Conservation (phyloP, 192 early-diverging fungal species). For the Backusella morwellensis region DNA sequence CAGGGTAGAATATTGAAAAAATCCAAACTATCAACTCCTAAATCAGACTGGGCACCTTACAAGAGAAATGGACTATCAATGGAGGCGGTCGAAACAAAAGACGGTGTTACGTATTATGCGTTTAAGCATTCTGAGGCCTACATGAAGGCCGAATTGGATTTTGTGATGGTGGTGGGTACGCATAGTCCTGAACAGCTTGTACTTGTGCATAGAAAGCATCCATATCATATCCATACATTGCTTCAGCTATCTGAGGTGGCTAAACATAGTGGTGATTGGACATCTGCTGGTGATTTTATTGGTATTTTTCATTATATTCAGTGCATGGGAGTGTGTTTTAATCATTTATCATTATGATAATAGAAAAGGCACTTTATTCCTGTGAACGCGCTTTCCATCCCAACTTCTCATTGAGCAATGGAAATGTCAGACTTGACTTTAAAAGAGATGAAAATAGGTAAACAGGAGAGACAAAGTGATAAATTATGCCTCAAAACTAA, state of each 20-base stretch:
- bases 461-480: not conserved
- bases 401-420: conserved; percentile 69
- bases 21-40: conserved; percentile 63
- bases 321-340: not conserved
- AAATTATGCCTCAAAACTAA: not conserved
- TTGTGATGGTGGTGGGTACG: conserved; percentile 68
- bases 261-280: conserved; percentile 82
- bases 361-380: conserved; percentile 83
- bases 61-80: conserved; percentile 46
- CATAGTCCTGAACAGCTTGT: conserved; percentile 74
- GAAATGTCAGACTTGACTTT: conserved; percentile 66
- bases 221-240: conserved; percentile 87
- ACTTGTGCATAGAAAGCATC: conserved; percentile 66
- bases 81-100: conserved; percentile 39
- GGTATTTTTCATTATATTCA: conserved; percentile 28
- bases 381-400: conserved; percentile 83
- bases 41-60: conserved; percentile 71
- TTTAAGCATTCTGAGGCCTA: conserved; percentile 74
- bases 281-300: conserved; percentile 77
- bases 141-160: conserved; percentile 71
- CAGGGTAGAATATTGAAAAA: conserved; percentile 44
- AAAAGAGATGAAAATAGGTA: conserved; percentile 74
- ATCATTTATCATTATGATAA: not conserved
- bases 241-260: conserved; percentile 84
- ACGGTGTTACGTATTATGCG: conserved; percentile 46